Evolutionary conservation across 1,139 yeast species (phyloP), one percentile per base, ranked within the genome.

Genomic region (Arxiozyma bovina): DNA sequence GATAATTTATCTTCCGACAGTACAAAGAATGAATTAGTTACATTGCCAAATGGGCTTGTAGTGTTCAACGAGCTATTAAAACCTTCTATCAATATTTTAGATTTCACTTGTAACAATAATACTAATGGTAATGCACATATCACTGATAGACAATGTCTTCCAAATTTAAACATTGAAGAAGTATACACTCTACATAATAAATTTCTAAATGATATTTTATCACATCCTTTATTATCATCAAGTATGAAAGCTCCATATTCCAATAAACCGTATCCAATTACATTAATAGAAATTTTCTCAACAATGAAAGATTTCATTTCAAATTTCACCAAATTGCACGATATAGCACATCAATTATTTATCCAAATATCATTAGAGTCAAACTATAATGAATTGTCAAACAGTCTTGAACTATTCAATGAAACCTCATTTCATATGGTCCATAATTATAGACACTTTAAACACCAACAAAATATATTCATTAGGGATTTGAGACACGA

Each of bases 401-500:
- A 56, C 17, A 51, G 58, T 11, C 50, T 63, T 12, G 51, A 49
- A 12, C 53, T 58, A 9, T 63, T 68, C 47, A 65, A 64, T 49
- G 43, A 55, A 2, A 53, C 55, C 5, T 55, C 65, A 6, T 53
- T 50, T 4, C 54, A 60, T 9, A 50, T 63, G n/a, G 61, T 62
- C 4, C 43, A 52, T 5, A 54, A 55, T 20, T 66, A 59, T 53
- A 64, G 59, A 45, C 53, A 52, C 11, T 64, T 65, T 51, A 55
- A 58, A 42, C 58, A 60, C 21, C 55, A 56, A 18, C 49, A 62
- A 12, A 50, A 55, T 30, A 45, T 60, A 3, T 61, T 67, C 45
- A 57, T 62, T 17, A 61, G 56, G 46, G 72, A 68, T 54, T 51
- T 68, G 46, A 61, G 60, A 41, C 53, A 58, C 7, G 70, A 67